Evolutionary conservation across 2,329 filamentous ascomycete species (phyloP).

Genomic region (Pyrenophora teres): DNA sequence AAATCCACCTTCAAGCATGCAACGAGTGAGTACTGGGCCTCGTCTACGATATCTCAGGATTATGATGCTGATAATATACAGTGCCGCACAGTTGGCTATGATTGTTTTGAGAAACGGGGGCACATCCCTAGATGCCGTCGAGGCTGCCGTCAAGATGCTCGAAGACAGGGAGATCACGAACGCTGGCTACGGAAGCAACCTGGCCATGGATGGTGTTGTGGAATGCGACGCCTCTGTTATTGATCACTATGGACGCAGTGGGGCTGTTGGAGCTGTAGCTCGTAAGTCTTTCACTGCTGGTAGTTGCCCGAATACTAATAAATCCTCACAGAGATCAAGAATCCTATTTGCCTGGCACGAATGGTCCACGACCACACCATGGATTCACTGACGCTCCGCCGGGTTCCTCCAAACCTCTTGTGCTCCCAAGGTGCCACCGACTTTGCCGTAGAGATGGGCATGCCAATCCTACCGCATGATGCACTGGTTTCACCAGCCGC

Average conservation of each 20-base stretch:
- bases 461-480: constrained; percentile 74
- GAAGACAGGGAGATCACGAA: constrained; percentile 97
- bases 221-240: constrained; percentile 95
- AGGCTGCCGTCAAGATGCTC: constrained; percentile 82
- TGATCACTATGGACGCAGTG: constrained; percentile 87
- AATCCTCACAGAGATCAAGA: constrained; percentile 73
- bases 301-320: constrained; percentile 20
- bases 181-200: constrained; percentile 92
- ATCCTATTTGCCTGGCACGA: constrained; percentile 87
- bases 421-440: constrained; percentile 82
- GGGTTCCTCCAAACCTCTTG: constrained; percentile 90
- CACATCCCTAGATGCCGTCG: constrained; percentile 83
- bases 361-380: constrained; percentile 78
- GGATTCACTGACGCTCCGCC: constrained; percentile 76
- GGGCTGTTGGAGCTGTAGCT: constrained; percentile 87
- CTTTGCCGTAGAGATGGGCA: constrained; percentile 81
- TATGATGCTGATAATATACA: constrained; percentile 43
- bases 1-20: constrained; percentile 82
- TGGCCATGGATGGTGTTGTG: constrained; percentile 86
- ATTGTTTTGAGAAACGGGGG: constrained; percentile 76
- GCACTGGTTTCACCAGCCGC: constrained; percentile 80
- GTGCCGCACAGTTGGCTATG: constrained; percentile 85
- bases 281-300: constrained; percentile 62
- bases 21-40: constrained; percentile 69
- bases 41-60: background rate